Base-by-base conservation (phyloP, 352 stramenopile genomes). In the Phytophthora ohioensis region DNA sequence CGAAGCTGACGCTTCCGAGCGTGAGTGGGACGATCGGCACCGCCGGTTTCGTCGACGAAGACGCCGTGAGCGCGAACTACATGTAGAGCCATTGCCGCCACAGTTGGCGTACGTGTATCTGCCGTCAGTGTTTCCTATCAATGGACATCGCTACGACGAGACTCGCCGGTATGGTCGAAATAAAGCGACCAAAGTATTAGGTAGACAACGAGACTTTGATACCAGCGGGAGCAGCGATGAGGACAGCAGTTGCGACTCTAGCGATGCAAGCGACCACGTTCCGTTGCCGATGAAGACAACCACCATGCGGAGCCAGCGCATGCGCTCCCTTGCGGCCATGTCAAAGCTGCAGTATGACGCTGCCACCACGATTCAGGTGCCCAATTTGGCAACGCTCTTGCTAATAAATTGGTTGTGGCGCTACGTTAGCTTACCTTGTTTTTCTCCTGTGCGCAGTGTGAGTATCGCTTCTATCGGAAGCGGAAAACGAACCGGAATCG, bases 271-370 rank as follows among this genome's bases (percentile, higher is more conserved):
- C 8, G 69, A 64, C 7, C 34, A 10, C 7, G 17, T 43, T 43
- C 38, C 42, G 11, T 3, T 13, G 12, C 17, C 39, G 11, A 17
- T 27, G 30, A 55, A 55, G 46, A 11, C 15, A 4, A 31, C 31
- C 4, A 49, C 45, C 38, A 80, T 84, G 58, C 53, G 76, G 8
- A 76, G 59, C 43, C 77, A 87, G 52, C 79, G 79, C 52, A 76
- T 90, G 48, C 75, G 62, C 4, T 87, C 81, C 5, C 54, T 90
- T 4, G 75, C 76, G 9, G 70, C 69, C 12, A 82, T 90, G 68
- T 84, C 79, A 6, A 75, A 67, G 27, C 63, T 90, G 31, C 81
- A 86, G 57, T 62, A 79, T 6, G 71, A 67, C 15, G 79, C 81
- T 17, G 81, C 77, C 12, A 57, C 21, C 2, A 64, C 76, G 53